Evolutionary conservation across 768 basidiomycete species (phyloP).

Genomic region (Calocybe cyanea): DNA sequence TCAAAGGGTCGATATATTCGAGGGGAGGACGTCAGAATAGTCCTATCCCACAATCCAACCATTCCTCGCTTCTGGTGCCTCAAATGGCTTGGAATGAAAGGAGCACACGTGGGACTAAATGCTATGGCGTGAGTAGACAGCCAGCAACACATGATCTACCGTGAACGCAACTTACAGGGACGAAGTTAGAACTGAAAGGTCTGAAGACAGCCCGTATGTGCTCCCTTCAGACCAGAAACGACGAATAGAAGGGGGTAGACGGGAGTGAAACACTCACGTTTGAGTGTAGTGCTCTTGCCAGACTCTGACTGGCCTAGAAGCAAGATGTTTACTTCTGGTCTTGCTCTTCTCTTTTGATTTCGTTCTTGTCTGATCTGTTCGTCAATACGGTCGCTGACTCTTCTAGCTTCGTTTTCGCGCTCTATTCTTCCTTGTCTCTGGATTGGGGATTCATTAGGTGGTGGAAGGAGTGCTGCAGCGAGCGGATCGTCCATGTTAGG

Average conservation of each 20-base stretch:
- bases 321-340: constrained; percentile 69
- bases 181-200: background rate
- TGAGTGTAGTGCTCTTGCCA: constrained; percentile 84
- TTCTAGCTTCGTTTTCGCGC: constrained; percentile 69
- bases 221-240: constrained; percentile 6
- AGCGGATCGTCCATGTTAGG: constrained; percentile 67
- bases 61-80: background rate
- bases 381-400: constrained; percentile 74
- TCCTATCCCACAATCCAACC: background rate
- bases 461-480: constrained; percentile 62
- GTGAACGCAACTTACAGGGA: constrained; percentile 12
- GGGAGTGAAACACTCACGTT: constrained; percentile 57
- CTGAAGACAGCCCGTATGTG: background rate
- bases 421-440: constrained; percentile 63
- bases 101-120: constrained; percentile 13
- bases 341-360: constrained; percentile 53
- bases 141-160: constrained; percentile 6
- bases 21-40: background rate
- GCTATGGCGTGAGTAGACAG: constrained; percentile 12
- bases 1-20: background rate
- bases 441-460: constrained; percentile 63
- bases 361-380: constrained; percentile 69
- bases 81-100: background rate
- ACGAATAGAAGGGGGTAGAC: constrained; percentile 7
- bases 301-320: constrained; percentile 88